Evolutionary conservation across 805 yeast species (phyloP).

Genomic region (Sugiyamaella smithiae): DNA sequence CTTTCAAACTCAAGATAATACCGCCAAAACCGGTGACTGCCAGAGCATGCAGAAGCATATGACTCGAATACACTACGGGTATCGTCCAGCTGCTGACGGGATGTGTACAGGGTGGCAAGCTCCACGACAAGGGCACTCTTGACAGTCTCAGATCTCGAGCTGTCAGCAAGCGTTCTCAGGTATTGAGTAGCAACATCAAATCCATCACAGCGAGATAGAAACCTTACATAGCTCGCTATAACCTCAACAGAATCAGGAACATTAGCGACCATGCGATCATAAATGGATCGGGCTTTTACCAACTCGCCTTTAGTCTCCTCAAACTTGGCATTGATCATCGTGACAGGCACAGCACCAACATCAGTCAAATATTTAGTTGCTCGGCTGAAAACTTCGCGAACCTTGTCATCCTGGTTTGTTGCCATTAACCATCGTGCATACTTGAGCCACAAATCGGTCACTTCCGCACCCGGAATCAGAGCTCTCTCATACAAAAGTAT

Average conservation of each 20-base stretch:
- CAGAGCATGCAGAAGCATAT: constrained; percentile 9
- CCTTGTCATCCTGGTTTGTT: constrained; percentile 32
- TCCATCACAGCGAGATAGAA: constrained; percentile 4
- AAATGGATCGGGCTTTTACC: constrained; percentile 30
- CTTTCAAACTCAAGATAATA: constrained; percentile 30
- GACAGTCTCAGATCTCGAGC: not conserved
- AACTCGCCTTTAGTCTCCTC: constrained; percentile 29
- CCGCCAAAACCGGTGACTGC: constrained; percentile 32
- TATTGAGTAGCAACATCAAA: not conserved
- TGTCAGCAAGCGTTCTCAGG: not conserved
- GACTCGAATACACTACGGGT: not conserved
- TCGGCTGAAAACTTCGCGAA: constrained; percentile 47
- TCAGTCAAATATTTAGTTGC: constrained; percentile 42
- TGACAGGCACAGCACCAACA: constrained; percentile 11
- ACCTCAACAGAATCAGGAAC: constrained; percentile 33
- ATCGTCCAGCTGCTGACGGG: not conserved
- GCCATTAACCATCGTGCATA: constrained; percentile 55
- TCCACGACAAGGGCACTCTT: constrained; percentile 9
- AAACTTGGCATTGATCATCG: constrained; percentile 28
- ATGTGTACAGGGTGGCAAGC: not conserved
- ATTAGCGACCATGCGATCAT: constrained; percentile 25
- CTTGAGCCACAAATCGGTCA: constrained; percentile 64
- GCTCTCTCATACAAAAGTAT: constrained; percentile 66
- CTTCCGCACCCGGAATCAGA: constrained; percentile 49
- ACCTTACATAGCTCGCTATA: constrained; percentile 21